Evolutionary conservation across 305 asterid species (phyloP), one percentile per base, ranked within the genome.

Genomic region (Caryopteris hybrid): DNA sequence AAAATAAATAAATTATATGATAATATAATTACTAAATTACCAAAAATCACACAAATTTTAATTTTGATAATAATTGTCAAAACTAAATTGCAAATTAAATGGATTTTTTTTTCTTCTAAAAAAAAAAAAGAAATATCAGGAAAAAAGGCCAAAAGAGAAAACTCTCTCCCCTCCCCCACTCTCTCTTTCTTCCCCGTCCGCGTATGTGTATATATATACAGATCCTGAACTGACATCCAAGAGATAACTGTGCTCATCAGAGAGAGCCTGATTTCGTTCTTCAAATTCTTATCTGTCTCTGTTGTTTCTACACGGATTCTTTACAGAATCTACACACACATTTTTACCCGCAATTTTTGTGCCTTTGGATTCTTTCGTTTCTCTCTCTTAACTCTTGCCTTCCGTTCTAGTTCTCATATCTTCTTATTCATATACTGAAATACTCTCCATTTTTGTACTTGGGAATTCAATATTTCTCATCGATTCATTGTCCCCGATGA

Each of bases 281-380:
- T 74, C 72, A 64, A n/a, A 55, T 74, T 54, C 71, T 46, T 39
- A 67, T 62, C 61, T 66, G 29, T 61, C 75, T 42, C 68, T 61
- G 47, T 59, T 71, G 62, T 77, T 59, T 78, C 69, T 64, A 71
- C 72, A 69, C 82, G 76, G 76, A 79, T 72, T 80, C 73, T 13
- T 70, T 71, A 21, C 68, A 41, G 81, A 76, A 72, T 80, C 76
- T 61, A 27, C 36, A 16, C 70, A 64, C 71, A 54, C 34, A 61
- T 61, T 25, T 74, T 45, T 75, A 61, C 51, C 78, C 76, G 64
- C 47, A 68, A 48, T 69, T 72, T 78, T 76, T 73, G 78, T 77
- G 54, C 52, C 61, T 27, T 38, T 63, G 64, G 74, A 54, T 72
- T 75, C 58, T 31, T 66, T 41, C 10, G 3, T 43, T 17, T 68